Percentiles rank a stretch among this genome's conserved stretches.
phyloP scores from a whole-genome alignment of 192 early-diverging fungal genomes.

The Backusella mclennaniae region DNA sequence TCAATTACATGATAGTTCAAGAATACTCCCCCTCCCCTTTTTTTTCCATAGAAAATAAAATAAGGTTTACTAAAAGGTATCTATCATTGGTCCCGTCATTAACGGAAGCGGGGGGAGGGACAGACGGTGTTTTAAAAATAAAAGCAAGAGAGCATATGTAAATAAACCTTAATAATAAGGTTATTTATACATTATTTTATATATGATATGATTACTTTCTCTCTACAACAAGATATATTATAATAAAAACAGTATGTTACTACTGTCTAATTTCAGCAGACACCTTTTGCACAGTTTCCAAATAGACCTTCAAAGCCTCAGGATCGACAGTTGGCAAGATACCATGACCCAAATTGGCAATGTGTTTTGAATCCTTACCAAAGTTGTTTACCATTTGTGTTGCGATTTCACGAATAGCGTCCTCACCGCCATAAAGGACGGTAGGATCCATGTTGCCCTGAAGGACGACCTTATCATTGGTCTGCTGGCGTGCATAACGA shows the following conservation, averaged over 20 bases:
- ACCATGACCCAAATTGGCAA: constrained; percentile 97
- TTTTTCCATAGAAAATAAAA: not conserved
- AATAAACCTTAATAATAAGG: not conserved
- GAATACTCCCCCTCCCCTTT: too few species aligned
- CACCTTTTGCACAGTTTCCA: constrained; percentile 66
- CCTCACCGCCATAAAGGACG: constrained; percentile 72
- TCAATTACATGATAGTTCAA: too few species aligned
- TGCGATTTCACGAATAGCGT: constrained; percentile 71
- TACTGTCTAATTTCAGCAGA: constrained; percentile 49
- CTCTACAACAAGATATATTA: not conserved
- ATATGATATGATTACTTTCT: not conserved
- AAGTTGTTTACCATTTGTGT: constrained; percentile 80
- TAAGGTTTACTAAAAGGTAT: not conserved
- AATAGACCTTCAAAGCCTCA: constrained; percentile 64
- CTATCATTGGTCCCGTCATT: not conserved
- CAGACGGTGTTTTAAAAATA: not conserved
- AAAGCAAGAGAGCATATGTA: not conserved
- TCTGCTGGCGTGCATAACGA: constrained; percentile 47
- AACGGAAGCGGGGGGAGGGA: not conserved
- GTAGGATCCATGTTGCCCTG: constrained; percentile 98
- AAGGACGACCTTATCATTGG: constrained; percentile 59
- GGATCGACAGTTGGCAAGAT: constrained; percentile 85
- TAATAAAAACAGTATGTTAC: not conserved
- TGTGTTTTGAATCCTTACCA: constrained; percentile 69
- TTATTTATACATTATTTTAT: not conserved